These are phyloP conservation scores for Clitopilus passeckerianus DNA, from an alignment of 768 basidiomycete genomes.

Conservation along the genomic window DNA sequence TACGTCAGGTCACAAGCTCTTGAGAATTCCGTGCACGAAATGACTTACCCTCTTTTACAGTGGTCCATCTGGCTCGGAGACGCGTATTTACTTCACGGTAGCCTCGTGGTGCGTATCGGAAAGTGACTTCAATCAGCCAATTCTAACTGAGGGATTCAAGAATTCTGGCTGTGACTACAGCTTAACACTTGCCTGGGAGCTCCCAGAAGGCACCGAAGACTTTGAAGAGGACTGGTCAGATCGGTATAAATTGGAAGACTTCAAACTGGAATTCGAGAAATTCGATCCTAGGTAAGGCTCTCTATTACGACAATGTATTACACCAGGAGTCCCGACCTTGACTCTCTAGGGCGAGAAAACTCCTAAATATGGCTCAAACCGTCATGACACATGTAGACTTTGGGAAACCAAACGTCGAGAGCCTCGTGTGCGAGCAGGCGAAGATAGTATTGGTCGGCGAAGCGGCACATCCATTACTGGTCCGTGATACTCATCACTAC, in stretches of 20 bases:
- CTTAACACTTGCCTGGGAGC: constrained; percentile 19
- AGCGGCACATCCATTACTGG: constrained; percentile 54
- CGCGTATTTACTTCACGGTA: constrained; percentile 20
- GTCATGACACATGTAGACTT: constrained; percentile 25
- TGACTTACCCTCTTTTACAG: constrained; percentile 12
- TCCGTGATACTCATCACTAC: constrained; percentile 12
- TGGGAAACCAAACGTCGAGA: constrained; percentile 30
- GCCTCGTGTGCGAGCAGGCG: constrained; percentile 43
- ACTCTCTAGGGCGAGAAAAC: constrained; percentile 18
- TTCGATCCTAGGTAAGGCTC: constrained; percentile 29
- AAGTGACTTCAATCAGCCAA: not conserved
- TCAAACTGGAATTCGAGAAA: constrained; percentile 25
- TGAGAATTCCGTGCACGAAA: not conserved
- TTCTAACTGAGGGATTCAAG: constrained; percentile 11
- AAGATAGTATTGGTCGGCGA: constrained; percentile 53
- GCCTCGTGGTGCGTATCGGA: constrained; percentile 16
- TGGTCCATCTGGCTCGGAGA: constrained; percentile 30
- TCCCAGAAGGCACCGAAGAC: constrained; percentile 13
- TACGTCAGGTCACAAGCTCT: constrained; percentile 14
- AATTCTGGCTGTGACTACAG: constrained; percentile 21
- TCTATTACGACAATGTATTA: not conserved
- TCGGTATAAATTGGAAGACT: constrained; percentile 23
- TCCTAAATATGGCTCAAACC: constrained; percentile 22
- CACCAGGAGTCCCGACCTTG: constrained; percentile 12
- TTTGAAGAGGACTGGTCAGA: constrained; percentile 26